Evolutionary conservation across 2,329 filamentous ascomycete species (phyloP).

Genomic region (Cryphonectria parasitica): DNA sequence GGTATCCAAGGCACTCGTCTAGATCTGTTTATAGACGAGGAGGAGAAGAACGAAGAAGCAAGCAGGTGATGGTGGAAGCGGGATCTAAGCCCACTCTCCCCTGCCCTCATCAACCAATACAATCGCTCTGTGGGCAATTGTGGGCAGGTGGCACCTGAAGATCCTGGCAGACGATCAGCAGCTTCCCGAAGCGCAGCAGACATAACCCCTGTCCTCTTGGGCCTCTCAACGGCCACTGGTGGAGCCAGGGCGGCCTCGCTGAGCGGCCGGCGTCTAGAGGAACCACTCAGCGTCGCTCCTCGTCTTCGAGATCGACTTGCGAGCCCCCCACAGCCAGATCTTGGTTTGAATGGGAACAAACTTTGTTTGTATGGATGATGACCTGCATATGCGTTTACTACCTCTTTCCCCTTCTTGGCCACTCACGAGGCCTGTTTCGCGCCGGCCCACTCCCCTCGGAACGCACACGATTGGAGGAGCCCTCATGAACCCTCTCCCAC

Average conservation of each 20-base stretch:
- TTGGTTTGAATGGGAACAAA: slow-evolving; percentile 3
- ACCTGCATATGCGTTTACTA: slow-evolving; percentile 20
- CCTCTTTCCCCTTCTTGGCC: slow-evolving; percentile 26
- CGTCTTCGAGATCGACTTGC: background rate
- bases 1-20: background rate
- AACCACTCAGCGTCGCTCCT: slow-evolving; percentile 30
- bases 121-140: background rate
- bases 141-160: background rate
- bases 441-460: slow-evolving; percentile 13
- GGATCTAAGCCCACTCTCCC: background rate
- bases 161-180: slow-evolving; percentile 2
- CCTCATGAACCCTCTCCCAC: slow-evolving; percentile 7
- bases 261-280: slow-evolving; percentile 39
- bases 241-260: slow-evolving; percentile 19
- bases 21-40: background rate
- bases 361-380: slow-evolving; percentile 16
- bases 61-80: background rate
- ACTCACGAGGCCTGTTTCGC: slow-evolving; percentile 25
- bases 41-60: background rate
- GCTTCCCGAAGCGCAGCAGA: slow-evolving; percentile 11
- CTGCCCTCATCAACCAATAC: background rate
- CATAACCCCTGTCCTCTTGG: background rate
- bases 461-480: slow-evolving; percentile 20
- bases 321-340: slow-evolving; percentile 25
- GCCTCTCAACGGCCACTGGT: slow-evolving; percentile 4